These are phyloP conservation scores for Phialophora tarda DNA, from an alignment of 2,329 filamentous ascomycete genomes.

Conservation along the genomic window DNA sequence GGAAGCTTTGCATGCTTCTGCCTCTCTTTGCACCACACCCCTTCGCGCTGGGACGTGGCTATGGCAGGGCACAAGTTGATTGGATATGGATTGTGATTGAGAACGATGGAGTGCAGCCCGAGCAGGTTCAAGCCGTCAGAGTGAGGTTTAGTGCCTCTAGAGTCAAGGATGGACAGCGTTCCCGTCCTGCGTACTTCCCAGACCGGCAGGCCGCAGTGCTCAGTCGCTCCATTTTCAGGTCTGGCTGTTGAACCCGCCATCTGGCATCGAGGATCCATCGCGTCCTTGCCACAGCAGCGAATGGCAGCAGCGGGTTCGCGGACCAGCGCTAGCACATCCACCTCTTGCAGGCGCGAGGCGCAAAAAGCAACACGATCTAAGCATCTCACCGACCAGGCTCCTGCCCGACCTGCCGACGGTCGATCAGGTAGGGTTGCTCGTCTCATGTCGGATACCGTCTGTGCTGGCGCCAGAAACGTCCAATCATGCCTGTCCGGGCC, in stretches of 20 bases:
- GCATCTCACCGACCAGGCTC: constrained; percentile 30
- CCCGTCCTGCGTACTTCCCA: constrained; percentile 31
- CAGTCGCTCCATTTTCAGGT: constrained; percentile 25
- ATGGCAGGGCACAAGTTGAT: constrained; percentile 18
- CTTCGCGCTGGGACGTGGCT: constrained; percentile 24
- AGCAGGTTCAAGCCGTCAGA: constrained; percentile 28
- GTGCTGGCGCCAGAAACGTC: constrained; percentile 29
- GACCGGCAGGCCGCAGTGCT: constrained; percentile 28
- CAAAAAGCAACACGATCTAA: constrained; percentile 36
- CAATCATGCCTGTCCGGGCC: constrained; percentile 25
- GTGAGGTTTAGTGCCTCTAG: constrained; percentile 22
- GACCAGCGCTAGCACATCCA: constrained; percentile 26
- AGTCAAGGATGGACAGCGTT: constrained; percentile 5
- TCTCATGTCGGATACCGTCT: constrained; percentile 35
- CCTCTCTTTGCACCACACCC: constrained; percentile 26
- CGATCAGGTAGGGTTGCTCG: constrained; percentile 27
- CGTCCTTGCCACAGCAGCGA: constrained; percentile 33
- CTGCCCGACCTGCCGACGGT: constrained; percentile 31
- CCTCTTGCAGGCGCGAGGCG: constrained; percentile 31
- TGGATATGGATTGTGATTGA: constrained; percentile 25
- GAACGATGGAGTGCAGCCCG: constrained; percentile 18
- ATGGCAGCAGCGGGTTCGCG: constrained; percentile 19
- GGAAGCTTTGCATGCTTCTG: constrained; percentile 24
- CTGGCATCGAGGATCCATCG: constrained; percentile 19
- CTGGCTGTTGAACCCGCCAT: constrained; percentile 24